Evolutionary conservation across 306 rosid species (phyloP), one percentile per base, ranked within the genome.

Genomic region (Lathyrus aphaca): DNA sequence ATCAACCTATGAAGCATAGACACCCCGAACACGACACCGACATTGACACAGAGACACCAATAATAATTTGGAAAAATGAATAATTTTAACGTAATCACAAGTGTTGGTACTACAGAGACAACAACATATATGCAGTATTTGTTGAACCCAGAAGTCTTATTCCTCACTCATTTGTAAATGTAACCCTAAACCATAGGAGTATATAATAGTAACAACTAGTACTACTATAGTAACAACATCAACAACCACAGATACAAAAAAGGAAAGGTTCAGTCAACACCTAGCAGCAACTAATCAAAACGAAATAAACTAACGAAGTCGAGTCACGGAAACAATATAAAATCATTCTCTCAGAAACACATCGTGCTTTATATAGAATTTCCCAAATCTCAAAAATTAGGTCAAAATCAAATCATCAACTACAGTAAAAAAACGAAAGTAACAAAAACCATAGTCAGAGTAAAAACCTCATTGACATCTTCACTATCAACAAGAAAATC

Each of bases 401-500:
- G 72, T 66, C 72, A 66, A 69, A 55, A 56, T 11, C 55, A 42
- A 40, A 37, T 37, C 8, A 42, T 0, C 39, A 18, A 5, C 15
- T 9, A 38, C 18, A 56, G 35, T 32, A 3, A 44, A 23, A 23
- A 64, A 49, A 49, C 6, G 3, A 30, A 32, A 15, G 32, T 3
- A 17, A 16, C 30, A 8, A 48, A 68, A 66, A 64, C 6, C 13
- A 64, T 13, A 1, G 25, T 17, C 7, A 10, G 3, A 37, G 32
- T 32, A 2, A 5, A 68, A 44, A 78, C 82, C 82, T 78, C 82
- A 37, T 78, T 72, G 44, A 72, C 60, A 17, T 66, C 74, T 43
- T 71, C 74, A 46, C 19, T 10, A 56, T 38, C 77, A 12, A 57
- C 89, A 5, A 86, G 82, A 23, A 82, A 85, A 10, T 92, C 87